These are phyloP conservation scores for Dioscorea cayenensis DNA, from an alignment of 116 monocot genomes.

Conservation along the genomic window DNA sequence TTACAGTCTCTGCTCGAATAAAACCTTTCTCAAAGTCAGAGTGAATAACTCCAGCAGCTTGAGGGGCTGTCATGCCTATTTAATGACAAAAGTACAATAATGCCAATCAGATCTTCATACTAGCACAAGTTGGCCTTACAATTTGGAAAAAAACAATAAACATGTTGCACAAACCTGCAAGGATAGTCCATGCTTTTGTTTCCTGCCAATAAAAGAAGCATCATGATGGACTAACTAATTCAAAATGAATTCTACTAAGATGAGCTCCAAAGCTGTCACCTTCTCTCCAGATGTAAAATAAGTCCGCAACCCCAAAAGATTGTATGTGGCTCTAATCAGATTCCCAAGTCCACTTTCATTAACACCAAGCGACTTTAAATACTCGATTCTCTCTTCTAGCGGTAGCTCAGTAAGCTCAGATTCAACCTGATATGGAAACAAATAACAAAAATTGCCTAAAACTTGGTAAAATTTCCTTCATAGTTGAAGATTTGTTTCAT, in stretches of 20 bases:
- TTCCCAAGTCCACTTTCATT: constrained; percentile 91
- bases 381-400: constrained; percentile 77
- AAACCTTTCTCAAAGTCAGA: constrained; percentile 99
- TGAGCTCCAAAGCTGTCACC: constrained; percentile 28
- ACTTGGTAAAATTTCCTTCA: no score
- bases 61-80: constrained; percentile 97
- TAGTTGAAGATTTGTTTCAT: no score
- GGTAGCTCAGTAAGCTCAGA: constrained; percentile 92
- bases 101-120: neutral
- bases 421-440: constrained; percentile 58
- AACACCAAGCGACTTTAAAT: constrained; percentile 80
- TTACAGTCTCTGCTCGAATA: constrained; percentile 98
- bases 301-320: constrained; percentile 78
- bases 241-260: neutral
- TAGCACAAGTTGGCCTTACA: neutral
- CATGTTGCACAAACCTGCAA: constrained; percentile 42
- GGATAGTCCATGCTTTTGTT: constrained; percentile 99
- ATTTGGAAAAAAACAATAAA: constrained; percentile 1
- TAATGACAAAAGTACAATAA: neutral
- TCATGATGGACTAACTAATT: neutral
- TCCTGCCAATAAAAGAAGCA: constrained; percentile 46
- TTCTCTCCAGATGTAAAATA: constrained; percentile 98
- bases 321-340: constrained; percentile 92
- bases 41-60: constrained; percentile 99
- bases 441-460: neutral